Evolutionary conservation across 108 stramenopile species (phyloP).

Genomic region (Nannochloropsis gaditana): DNA sequence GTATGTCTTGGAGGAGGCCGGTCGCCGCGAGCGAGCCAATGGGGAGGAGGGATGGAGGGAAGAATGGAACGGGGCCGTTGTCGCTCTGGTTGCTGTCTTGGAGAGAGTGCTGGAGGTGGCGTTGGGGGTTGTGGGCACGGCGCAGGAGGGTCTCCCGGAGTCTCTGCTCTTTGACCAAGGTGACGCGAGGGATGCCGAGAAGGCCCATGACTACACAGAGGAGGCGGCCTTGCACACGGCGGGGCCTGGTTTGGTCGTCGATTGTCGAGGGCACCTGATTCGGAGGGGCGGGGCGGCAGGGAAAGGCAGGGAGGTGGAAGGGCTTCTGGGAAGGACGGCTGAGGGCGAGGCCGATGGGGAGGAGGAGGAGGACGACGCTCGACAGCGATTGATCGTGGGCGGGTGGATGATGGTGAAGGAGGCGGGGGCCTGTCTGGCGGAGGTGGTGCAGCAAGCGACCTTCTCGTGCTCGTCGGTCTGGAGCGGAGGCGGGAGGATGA

Average conservation of each 20-base stretch:
- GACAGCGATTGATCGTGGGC: not conserved
- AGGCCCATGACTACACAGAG: not conserved
- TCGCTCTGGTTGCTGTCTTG: not conserved
- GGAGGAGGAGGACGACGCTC: not conserved
- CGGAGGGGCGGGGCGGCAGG: not conserved
- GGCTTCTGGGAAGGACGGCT: not conserved
- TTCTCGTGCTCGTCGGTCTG: not conserved
- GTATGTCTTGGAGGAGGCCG: not conserved
- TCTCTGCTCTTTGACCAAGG: not conserved
- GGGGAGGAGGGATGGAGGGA: not conserved
- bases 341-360: not conserved
- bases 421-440: not conserved
- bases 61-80: not conserved
- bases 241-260: constrained; percentile 8
- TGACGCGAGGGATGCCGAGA: not conserved
- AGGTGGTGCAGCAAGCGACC: not conserved
- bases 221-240: not conserved
- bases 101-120: not conserved
- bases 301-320: not conserved
- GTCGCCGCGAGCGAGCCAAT: not conserved
- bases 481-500: not conserved
- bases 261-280: constrained; percentile 4
- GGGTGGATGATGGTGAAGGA: constrained; percentile 13
- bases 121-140: not conserved
- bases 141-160: not conserved